Conservation (phyloP, 495 filamentous ascomycete species). For the Aspergillus conjunctus region DNA sequence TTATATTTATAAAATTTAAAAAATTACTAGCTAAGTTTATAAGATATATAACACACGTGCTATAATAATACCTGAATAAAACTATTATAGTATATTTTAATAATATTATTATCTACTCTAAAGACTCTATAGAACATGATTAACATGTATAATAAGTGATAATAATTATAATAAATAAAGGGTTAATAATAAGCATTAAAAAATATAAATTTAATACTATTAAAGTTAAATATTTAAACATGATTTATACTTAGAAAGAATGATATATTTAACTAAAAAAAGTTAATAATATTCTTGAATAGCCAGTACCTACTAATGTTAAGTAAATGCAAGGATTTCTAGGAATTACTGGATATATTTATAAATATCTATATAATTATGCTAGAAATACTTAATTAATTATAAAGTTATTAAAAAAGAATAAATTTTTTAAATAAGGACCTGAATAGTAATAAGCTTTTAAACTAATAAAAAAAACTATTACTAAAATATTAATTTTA, state of each 20-base stretch:
- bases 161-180: too few species aligned
- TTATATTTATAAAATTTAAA: slow-evolving; percentile 3
- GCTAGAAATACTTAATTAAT: background rate
- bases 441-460: background rate
- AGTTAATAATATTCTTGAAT: slow-evolving; percentile 1
- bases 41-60: background rate
- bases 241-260: background rate
- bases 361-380: background rate
- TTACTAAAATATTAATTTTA: too few species aligned
- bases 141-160: too few species aligned
- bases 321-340: background rate
- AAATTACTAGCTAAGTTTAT: slow-evolving; percentile 1
- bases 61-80: background rate
- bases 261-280: background rate
- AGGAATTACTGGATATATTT: slow-evolving; percentile 3
- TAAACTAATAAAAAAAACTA: slow-evolving; percentile 1
- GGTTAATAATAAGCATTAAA: too few species aligned
- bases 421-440: background rate
- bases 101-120: slow-evolving; percentile 2
- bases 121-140: background rate
- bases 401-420: background rate
- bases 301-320: background rate
- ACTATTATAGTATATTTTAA: background rate
- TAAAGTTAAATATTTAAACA: background rate
- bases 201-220: too few species aligned